These are phyloP conservation scores for Limonomyces culmigenus DNA, from an alignment of 1,284 basidiomycete genomes.

Conservation along the genomic window DNA sequence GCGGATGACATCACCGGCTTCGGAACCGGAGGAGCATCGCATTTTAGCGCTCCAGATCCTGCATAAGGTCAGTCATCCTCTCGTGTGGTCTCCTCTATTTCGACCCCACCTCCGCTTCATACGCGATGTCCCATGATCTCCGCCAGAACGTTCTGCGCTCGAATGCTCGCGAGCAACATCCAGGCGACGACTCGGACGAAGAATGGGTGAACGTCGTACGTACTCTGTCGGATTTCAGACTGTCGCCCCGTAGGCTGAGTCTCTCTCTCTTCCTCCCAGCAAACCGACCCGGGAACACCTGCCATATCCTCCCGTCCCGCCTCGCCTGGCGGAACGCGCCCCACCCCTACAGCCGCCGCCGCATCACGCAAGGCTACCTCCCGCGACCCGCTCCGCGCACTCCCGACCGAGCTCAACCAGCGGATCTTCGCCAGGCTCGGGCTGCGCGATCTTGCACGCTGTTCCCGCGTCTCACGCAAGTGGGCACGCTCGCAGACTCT, in stretches of 20 bases:
- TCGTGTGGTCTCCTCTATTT: no score
- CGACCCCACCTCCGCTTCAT: no score
- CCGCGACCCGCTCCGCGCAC: conserved; percentile 45
- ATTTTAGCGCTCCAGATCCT: no score
- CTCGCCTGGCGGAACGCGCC: conserved; percentile 18
- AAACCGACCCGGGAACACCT: conserved; percentile 54
- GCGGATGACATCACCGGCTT: no score
- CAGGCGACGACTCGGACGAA: conserved; percentile 39
- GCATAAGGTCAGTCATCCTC: no score
- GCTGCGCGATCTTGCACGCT: conserved; percentile 55
- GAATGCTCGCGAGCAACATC: conserved; percentile 17
- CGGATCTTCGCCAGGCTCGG: conserved; percentile 52
- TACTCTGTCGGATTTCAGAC: conserved; percentile 8
- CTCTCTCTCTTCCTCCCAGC: conserved; percentile 18
- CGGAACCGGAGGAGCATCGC: no score
- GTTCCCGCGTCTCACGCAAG: conserved; percentile 66
- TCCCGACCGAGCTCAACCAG: conserved; percentile 71
- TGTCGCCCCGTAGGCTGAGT: conserved; percentile 3
- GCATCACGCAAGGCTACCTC: conserved; percentile 11
- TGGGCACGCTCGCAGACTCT: conserved; percentile 79
- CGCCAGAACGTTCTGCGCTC: conserved; percentile 57
- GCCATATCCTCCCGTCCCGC: conserved; percentile 22
- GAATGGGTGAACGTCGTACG: conserved; percentile 63
- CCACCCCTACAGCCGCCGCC: conserved; percentile 23
- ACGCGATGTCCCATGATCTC: conserved; percentile 19